Evolutionary conservation across 257 asterid species (phyloP).

Genomic region (Solanum pimpinellifolium): DNA sequence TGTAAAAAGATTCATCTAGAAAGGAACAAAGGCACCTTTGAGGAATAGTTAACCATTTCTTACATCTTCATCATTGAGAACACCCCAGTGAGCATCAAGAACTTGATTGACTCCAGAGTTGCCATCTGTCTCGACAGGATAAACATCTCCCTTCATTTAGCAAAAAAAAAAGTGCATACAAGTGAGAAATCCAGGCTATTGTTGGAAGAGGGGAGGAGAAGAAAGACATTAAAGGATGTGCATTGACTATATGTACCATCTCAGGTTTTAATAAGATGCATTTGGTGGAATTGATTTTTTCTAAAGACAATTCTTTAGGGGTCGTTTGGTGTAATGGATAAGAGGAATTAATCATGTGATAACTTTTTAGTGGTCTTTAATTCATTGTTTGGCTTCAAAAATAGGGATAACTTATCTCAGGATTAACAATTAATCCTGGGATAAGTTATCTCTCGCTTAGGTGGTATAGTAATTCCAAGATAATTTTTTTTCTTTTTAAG

Average conservation of each 20-base stretch:
- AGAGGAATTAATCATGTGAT: no score
- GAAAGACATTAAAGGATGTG: neutral
- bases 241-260: neutral
- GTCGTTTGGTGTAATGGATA: no score
- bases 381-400: no score
- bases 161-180: conserved; percentile 2
- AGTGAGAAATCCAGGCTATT: neutral
- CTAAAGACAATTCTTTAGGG: neutral
- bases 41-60: conserved; percentile 10
- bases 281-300: neutral
- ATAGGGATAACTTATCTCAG: no score
- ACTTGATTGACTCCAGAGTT: conserved; percentile 49
- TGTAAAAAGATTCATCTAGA: neutral
- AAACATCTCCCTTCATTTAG: conserved; percentile 84
- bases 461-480: no score
- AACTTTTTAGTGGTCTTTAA: no score
- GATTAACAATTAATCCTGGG: no score
- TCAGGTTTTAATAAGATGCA: neutral
- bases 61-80: conserved; percentile 86
- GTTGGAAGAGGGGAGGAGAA: no score
- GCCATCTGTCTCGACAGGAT: conserved; percentile 69
- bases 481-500: no score
- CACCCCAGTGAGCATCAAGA: conserved; percentile 99
- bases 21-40: conserved; percentile 2
- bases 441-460: no score